Evolutionary conservation across 805 yeast species (phyloP).

Genomic region (Wickerhamiella occidentalis): DNA sequence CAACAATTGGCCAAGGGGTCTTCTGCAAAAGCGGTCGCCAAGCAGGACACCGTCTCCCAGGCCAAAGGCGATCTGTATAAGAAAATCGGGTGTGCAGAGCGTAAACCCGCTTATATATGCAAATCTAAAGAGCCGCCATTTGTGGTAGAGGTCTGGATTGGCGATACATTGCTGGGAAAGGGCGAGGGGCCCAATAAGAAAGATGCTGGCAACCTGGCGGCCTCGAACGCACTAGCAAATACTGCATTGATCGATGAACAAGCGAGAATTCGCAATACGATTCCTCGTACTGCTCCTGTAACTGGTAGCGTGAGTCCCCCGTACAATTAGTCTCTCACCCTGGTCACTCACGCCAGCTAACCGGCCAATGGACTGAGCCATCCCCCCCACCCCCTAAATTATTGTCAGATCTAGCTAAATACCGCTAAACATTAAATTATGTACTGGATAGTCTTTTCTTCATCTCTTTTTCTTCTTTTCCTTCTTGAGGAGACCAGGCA

Average conservation of each 20-base stretch:
- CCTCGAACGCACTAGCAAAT: slow-evolving; percentile 4
- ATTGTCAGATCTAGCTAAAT: too few species aligned
- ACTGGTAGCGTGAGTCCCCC: slow-evolving; percentile 1
- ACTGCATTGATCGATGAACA: slow-evolving; percentile 6
- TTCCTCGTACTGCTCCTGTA: slow-evolving; percentile 1
- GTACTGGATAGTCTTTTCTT: neutral
- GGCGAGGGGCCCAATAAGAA: slow-evolving; percentile 3
- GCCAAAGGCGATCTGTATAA: slow-evolving; percentile 6
- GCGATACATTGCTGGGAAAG: neutral
- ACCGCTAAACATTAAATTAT: neutral
- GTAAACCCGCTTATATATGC: neutral
- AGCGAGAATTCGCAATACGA: neutral
- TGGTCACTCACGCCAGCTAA: too few species aligned
- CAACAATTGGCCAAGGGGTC: slow-evolving; percentile 28
- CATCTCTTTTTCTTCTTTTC: slow-evolving; percentile 58
- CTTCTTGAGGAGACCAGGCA: slow-evolving; percentile 67
- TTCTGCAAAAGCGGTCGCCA: neutral
- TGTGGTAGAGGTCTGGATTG: neutral
- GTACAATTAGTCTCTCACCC: too few species aligned
- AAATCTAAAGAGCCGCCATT: neutral
- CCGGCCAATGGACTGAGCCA: too few species aligned
- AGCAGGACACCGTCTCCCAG: neutral
- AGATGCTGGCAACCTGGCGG: slow-evolving; percentile 11
- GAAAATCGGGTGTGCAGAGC: slow-evolving; percentile 4
- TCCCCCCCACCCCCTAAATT: too few species aligned